Evolutionary conservation across 495 filamentous ascomycete species (phyloP).

Genomic region (Talaromyces trachyspermus): DNA sequence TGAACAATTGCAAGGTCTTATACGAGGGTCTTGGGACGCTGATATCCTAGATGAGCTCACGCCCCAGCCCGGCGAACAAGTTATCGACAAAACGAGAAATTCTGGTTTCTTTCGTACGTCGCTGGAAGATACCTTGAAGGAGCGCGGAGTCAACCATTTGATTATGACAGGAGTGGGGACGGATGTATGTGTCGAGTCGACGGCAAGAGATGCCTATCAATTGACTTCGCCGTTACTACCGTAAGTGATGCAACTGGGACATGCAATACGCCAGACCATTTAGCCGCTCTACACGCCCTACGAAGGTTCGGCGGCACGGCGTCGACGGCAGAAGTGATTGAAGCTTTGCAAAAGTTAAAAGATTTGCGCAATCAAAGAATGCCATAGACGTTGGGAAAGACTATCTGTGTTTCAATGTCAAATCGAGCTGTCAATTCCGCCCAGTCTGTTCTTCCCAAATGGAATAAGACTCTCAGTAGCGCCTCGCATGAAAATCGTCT

Average conservation of each 20-base stretch:
- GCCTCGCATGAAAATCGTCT: slow-evolving; percentile 6
- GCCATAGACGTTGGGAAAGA: slow-evolving; percentile 4
- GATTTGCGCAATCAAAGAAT: slow-evolving; percentile 4
- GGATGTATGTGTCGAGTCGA: slow-evolving; percentile 21
- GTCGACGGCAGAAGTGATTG: slow-evolving; percentile 7
- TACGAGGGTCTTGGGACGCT: slow-evolving; percentile 18
- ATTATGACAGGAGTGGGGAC: slow-evolving; percentile 18
- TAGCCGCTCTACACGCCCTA: slow-evolving; percentile 8
- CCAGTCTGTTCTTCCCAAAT: not conserved
- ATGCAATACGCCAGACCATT: slow-evolving; percentile 6
- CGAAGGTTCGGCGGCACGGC: slow-evolving; percentile 2
- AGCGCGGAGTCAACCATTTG: slow-evolving; percentile 16
- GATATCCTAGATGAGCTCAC: slow-evolving; percentile 14
- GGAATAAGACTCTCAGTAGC: not conserved
- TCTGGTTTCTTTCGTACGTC: slow-evolving; percentile 15
- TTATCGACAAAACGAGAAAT: slow-evolving; percentile 18
- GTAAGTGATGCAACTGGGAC: slow-evolving; percentile 18
- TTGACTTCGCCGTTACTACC: slow-evolving; percentile 13
- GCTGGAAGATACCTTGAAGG: slow-evolving; percentile 12
- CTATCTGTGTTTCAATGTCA: not conserved
- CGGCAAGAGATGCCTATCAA: slow-evolving; percentile 17
- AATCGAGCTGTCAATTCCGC: slow-evolving; percentile 1
- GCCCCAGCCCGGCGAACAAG: slow-evolving; percentile 11
- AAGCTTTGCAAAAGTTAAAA: slow-evolving; percentile 7
- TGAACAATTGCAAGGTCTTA: slow-evolving; percentile 13